Evolutionary conservation across 2,329 filamentous ascomycete genomes (phyloP).

Genomic region (Plenodomus lindquistii): DNA sequence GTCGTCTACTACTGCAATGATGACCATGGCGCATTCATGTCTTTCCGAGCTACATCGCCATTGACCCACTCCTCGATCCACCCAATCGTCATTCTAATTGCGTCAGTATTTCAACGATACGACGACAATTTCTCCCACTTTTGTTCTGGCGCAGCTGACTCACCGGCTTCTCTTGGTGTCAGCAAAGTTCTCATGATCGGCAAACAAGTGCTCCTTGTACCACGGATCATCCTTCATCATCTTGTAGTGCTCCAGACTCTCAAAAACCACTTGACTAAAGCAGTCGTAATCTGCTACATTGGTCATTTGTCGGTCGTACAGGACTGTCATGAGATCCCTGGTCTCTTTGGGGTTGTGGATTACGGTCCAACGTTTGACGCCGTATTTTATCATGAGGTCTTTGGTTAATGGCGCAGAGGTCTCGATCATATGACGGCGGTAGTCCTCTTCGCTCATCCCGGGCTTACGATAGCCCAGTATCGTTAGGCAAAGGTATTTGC

Average conservation of each 20-base stretch:
- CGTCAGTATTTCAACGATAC: neutral
- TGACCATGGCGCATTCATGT: conserved; percentile 5
- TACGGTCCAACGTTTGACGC: conserved; percentile 52
- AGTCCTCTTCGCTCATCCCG: conserved; percentile 55
- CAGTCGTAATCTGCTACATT: conserved; percentile 57
- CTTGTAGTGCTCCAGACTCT: conserved; percentile 52
- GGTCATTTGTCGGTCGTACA: conserved; percentile 54
- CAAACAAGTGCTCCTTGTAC: conserved; percentile 51
- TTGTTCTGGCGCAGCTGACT: conserved; percentile 15
- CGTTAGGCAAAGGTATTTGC: conserved; percentile 49
- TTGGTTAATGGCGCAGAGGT: conserved; percentile 53
- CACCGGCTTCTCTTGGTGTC: conserved; percentile 51
- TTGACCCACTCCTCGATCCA: conserved; percentile 51
- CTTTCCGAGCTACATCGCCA: conserved; percentile 38
- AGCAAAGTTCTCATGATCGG: conserved; percentile 56
- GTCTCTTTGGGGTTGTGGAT: conserved; percentile 48
- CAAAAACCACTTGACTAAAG: conserved; percentile 55
- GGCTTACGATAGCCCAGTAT: conserved; percentile 54
- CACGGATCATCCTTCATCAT: conserved; percentile 55
- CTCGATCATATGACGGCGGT: conserved; percentile 53
- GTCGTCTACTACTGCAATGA: neutral
- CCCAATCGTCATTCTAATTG: conserved; percentile 52
- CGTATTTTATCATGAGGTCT: conserved; percentile 56
- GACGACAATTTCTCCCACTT: neutral
- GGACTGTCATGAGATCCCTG: conserved; percentile 40